Conservation (phyloP, 2,329 filamentous ascomycete species). For the Graphiopsis chlorocephala region DNA sequence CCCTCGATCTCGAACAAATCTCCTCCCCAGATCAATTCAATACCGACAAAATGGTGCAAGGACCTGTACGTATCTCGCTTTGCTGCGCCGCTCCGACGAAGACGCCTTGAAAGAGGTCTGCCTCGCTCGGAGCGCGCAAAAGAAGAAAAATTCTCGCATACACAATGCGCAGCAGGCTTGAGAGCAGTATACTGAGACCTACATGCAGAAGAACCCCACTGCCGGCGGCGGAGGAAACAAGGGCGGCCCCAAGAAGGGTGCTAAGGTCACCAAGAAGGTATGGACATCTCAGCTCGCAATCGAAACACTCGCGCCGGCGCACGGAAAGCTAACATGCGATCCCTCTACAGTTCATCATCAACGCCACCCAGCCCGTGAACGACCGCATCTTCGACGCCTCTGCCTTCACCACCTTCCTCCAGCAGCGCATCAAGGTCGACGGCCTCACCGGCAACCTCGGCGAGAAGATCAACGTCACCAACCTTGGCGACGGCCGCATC, state of each 20-base stretch:
- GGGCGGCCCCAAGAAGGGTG: slow-evolving; percentile 46
- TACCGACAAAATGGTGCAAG: slow-evolving; percentile 73
- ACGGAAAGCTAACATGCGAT: not conserved
- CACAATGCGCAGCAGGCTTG: slow-evolving; percentile 77
- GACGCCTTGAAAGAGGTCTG: slow-evolving; percentile 37
- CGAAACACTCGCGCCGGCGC: not conserved
- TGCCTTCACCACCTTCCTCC: slow-evolving; percentile 99
- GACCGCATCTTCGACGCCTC: slow-evolving; percentile 99
- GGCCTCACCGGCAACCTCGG: slow-evolving; percentile 98
- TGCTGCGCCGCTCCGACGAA: slow-evolving; percentile 75
- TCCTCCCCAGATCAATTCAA: slow-evolving; percentile 28
- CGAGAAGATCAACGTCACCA: slow-evolving; percentile 84
- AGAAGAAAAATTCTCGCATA: not conserved
- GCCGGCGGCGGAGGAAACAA: slow-evolving; percentile 35
- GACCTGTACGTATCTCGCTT: slow-evolving; percentile 92
- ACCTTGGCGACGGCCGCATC: slow-evolving; percentile 94
- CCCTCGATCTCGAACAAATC: slow-evolving; percentile 30
- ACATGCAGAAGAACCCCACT: slow-evolving; percentile 57
- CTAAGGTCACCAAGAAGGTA: slow-evolving; percentile 86
- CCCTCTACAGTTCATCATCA: slow-evolving; percentile 83
- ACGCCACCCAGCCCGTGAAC: slow-evolving; percentile 94
- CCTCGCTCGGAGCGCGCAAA: slow-evolving; percentile 19
- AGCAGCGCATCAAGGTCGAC: slow-evolving; percentile 99
- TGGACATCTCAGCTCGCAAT: slow-evolving; percentile 23
- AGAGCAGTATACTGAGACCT: slow-evolving; percentile 27